Evolutionary conservation across 2,329 filamentous ascomycete species (phyloP), one percentile per base, ranked within the genome.

Genomic region (Epichloe brachyelytri): DNA sequence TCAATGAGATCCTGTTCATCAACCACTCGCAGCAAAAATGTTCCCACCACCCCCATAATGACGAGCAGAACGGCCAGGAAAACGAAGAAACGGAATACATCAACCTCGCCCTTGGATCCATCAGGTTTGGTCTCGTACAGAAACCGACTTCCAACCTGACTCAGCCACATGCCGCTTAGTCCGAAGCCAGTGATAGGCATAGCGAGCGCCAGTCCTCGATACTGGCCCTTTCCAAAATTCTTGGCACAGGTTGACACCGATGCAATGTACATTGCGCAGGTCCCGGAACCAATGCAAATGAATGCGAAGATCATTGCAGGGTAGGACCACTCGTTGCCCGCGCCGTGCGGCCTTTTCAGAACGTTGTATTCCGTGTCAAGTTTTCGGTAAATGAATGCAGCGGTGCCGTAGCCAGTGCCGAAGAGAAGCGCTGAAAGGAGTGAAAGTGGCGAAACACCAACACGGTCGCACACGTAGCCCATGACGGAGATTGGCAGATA

Each of bases 221-320:
- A 84, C 62, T 84, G 86, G 4, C 89, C 88, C 54, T 85, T 82
- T 46, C 90, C 90, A 69, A 97, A 98, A 70, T 97, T 98, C 80
- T 98, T 98, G 37, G 93, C 93, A 63, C 89, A 95, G 0, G 91
- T 95, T 6, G 91, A 91, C n/a, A 98, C 85, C 2, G 88, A 85
- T 48, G 83, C 79, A 51, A 97, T 75, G 66, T 97, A 98, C 81
- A 97, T 89, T 65, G 80, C 81, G 57, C 86, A 87, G 0, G 91
- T 96, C 5, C 82, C 91, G 55, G 84, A 77, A 2, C 93, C 93
- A 52, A 98, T 82, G 48, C 79, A 77, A 45, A 90, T 75, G 65
- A 97, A 98, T 1, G 89, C 84, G 50, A 88, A 64, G 5, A 96
- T 72, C 91, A 98, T 95, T 58, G 86, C 73, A 57, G 78, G 78